These are phyloP conservation scores for Proliferodiscus dingleyae DNA, from an alignment of 2,329 filamentous ascomycete genomes.

Conservation along the genomic window DNA sequence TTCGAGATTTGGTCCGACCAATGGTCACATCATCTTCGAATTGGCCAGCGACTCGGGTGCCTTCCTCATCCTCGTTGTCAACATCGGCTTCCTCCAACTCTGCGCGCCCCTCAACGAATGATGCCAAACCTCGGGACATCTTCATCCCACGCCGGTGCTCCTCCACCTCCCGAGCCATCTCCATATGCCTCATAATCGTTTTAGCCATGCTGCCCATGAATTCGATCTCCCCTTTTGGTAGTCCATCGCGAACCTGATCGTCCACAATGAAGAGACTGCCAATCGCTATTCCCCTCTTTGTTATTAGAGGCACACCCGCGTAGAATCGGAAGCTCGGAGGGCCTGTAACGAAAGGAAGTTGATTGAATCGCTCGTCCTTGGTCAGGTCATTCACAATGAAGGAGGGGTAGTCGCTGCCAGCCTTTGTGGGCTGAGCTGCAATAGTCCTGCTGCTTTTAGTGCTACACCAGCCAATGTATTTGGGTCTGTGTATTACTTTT, in stretches of 20 bases:
- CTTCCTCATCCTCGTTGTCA: slow-evolving; percentile 26
- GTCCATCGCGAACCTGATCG: slow-evolving; percentile 45
- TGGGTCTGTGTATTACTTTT: slow-evolving; percentile 19
- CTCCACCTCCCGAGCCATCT: slow-evolving; percentile 49
- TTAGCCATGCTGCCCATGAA: slow-evolving; percentile 54
- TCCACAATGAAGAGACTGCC: slow-evolving; percentile 59
- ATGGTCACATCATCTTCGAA: slow-evolving; percentile 23
- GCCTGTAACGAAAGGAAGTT: slow-evolving; percentile 26
- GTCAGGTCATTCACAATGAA: slow-evolving; percentile 30
- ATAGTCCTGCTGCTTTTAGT: slow-evolving; percentile 26
- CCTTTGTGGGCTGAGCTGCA: slow-evolving; percentile 14
- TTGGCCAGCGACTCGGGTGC: slow-evolving; percentile 26
- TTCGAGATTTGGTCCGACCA: slow-evolving; percentile 17
- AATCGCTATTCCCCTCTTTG: slow-evolving; percentile 38
- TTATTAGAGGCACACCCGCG: slow-evolving; percentile 31
- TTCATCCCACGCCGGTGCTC: slow-evolving; percentile 50
- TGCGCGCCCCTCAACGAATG: slow-evolving; percentile 48
- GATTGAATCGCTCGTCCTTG: slow-evolving; percentile 28
- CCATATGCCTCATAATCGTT: slow-evolving; percentile 57
- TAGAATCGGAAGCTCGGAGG: slow-evolving; percentile 28
- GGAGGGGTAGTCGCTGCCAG: slow-evolving; percentile 25
- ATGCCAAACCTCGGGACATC: slow-evolving; percentile 50
- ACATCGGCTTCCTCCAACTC: slow-evolving; percentile 27
- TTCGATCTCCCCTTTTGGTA: slow-evolving; percentile 44
- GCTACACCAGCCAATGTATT: not conserved